phyloP scores from a whole-genome alignment of 352 stramenopile genomes.

The Plasmopara halstedii region DNA sequence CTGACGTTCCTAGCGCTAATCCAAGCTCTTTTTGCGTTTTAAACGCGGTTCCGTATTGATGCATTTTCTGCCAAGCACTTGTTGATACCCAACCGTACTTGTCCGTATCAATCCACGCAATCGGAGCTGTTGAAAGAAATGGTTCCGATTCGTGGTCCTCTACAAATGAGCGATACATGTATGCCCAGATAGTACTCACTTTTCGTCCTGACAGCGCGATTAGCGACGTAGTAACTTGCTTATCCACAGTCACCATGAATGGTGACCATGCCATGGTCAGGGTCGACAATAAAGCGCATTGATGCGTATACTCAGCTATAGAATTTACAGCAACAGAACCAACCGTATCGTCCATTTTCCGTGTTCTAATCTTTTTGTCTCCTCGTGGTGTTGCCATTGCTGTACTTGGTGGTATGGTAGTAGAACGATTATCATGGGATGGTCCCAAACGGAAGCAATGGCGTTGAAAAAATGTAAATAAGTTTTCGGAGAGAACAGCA shows the following conservation, averaged over 20 bases:
- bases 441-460: constrained; percentile 26
- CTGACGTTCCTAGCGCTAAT: constrained; percentile 53
- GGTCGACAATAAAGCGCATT: constrained; percentile 51
- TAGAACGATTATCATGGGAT: constrained; percentile 12
- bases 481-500: constrained; percentile 59
- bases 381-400: constrained; percentile 15
- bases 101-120: constrained; percentile 63
- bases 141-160: constrained; percentile 8
- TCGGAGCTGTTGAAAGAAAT: constrained; percentile 31
- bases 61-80: constrained; percentile 63
- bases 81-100: constrained; percentile 61
- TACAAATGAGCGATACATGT: constrained; percentile 37
- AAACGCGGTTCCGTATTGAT: constrained; percentile 19
- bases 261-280: constrained; percentile 65
- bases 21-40: constrained; percentile 12
- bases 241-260: constrained; percentile 38
- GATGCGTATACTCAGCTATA: constrained; percentile 51
- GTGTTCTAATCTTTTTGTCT: constrained; percentile 21
- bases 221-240: constrained; percentile 44
- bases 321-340: constrained; percentile 18
- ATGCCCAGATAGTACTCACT: constrained; percentile 66
- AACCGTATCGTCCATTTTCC: constrained; percentile 7
- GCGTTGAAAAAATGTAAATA: constrained; percentile 54
- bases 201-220: constrained; percentile 57
- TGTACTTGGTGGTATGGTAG: constrained; percentile 10